Percentiles rank a stretch among this genome's conserved stretches.
Conservation (phyloP, 2,329 filamentous ascomycete species). For the Phaeomoniella chlamydospora region DNA sequence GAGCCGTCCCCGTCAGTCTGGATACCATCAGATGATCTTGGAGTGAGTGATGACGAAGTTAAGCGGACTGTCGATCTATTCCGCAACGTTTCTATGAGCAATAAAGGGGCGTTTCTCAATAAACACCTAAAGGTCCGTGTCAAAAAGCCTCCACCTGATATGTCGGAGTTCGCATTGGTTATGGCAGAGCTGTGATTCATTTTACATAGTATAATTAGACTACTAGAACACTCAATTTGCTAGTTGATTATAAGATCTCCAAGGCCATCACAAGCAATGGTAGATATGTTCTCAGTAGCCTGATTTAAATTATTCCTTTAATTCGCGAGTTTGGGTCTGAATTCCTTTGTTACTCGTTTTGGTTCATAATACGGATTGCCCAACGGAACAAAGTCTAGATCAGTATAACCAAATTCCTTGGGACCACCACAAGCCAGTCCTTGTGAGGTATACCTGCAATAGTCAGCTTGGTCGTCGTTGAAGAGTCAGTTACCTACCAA, state of each 20-base stretch:
- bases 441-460: constrained; percentile 4
- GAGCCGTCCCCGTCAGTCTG: constrained; percentile 10
- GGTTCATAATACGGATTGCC: constrained; percentile 6
- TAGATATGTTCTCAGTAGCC: too few relatives aligned
- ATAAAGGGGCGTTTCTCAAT: constrained; percentile 11
- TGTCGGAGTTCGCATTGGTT: constrained; percentile 14
- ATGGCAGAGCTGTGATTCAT: constrained; percentile 11
- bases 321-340: too few relatives aligned
- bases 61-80: constrained; percentile 8
- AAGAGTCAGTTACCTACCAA: too few relatives aligned
- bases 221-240: too few relatives aligned
- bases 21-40: constrained; percentile 11
- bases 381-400: constrained; percentile 5
- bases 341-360: constrained; percentile 7
- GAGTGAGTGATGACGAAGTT: constrained; percentile 11
- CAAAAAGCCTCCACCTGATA: constrained; percentile 16
- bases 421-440: constrained; percentile 3
- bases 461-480: neutral
- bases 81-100: constrained; percentile 8
- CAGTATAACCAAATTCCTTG: constrained; percentile 5
- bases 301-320: too few relatives aligned
- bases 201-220: too few relatives aligned
- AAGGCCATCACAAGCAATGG: too few relatives aligned
- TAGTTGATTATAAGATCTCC: too few relatives aligned
- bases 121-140: constrained; percentile 13